Percentiles rank a stretch among this genome's conserved stretches.
These are phyloP conservation scores for Nephelium lappaceum DNA, from an alignment of 345 rosid species.

Conservation along the genomic window DNA sequence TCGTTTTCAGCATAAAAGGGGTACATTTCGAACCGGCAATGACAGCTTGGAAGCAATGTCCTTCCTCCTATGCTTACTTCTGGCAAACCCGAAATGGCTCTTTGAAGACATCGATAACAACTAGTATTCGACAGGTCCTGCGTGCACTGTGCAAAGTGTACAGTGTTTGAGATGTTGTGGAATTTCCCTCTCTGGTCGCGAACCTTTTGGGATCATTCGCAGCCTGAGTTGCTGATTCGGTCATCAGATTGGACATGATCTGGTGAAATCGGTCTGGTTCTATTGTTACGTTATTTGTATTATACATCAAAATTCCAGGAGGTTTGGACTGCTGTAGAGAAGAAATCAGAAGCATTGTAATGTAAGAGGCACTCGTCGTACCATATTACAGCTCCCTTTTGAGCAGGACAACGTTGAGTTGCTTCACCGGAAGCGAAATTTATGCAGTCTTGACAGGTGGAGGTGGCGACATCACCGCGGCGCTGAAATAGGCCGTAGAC, in stretches of 20 bases:
- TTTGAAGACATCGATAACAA: constrained; percentile 26
- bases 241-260: constrained; percentile 1
- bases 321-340: neutral
- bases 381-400: constrained; percentile 38
- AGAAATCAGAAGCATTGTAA: neutral
- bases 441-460: constrained; percentile 39
- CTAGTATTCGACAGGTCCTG: constrained; percentile 25
- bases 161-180: neutral
- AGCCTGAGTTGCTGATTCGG: neutral
- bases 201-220: neutral
- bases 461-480: constrained; percentile 34
- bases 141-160: constrained; percentile 38
- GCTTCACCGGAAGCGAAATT: constrained; percentile 20
- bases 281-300: no score
- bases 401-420: constrained; percentile 28
- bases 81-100: neutral
- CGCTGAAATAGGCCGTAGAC: constrained; percentile 40
- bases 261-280: neutral
- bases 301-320: rapidly evolving
- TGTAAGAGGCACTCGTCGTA: constrained; percentile 45
- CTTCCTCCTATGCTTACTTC: constrained; percentile 19
- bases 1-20: constrained; percentile 7
- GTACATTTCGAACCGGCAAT: constrained; percentile 32
- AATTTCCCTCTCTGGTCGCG: constrained; percentile 11
- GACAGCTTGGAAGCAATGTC: constrained; percentile 38